phyloP scores from a whole-genome alignment of 2,329 filamentous ascomycete genomes.

The Berkeleyomyces basicola region DNA sequence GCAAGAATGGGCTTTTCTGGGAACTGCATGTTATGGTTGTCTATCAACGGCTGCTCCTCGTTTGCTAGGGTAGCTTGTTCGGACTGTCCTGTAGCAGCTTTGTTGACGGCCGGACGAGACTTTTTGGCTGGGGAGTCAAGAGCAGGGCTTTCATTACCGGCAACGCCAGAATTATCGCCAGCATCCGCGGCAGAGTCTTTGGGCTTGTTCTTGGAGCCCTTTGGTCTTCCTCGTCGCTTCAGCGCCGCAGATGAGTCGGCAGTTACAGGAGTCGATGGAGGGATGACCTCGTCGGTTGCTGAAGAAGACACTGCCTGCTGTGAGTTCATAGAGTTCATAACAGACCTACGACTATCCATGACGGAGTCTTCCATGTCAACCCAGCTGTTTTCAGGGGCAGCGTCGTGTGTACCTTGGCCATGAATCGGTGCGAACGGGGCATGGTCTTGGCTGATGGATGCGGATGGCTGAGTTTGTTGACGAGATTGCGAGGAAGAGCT shows the following conservation, averaged over 20 bases:
- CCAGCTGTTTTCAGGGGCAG: constrained; percentile 1
- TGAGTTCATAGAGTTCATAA: constrained; percentile 22
- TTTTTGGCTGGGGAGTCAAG: constrained; percentile 3
- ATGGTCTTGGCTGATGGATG: neutral
- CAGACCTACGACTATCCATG: constrained; percentile 7
- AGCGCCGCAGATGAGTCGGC: constrained; percentile 13
- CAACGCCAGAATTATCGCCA: constrained; percentile 7
- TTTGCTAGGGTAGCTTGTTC: constrained; percentile 13
- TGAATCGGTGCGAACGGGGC: neutral
- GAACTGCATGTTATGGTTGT: constrained; percentile 6
- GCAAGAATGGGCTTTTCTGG: neutral
- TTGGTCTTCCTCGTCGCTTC: constrained; percentile 38
- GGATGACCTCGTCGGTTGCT: constrained; percentile 8
- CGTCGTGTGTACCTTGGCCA: neutral
- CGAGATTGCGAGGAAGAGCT: neutral
- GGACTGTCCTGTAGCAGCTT: constrained; percentile 6
- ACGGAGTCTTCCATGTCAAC: constrained; percentile 12
- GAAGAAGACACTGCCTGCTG: neutral
- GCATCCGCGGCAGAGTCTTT: constrained; percentile 17
- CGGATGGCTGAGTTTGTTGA: neutral
- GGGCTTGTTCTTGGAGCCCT: constrained; percentile 31
- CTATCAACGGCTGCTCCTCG: constrained; percentile 3
- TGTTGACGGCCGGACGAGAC: neutral
- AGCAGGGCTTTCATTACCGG: neutral
- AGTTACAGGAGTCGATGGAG: neutral